Evolutionary conservation across 805 yeast genomes (phyloP), one percentile per base, ranked within the genome.

Genomic region (Teunomyces lycoperdinae): DNA sequence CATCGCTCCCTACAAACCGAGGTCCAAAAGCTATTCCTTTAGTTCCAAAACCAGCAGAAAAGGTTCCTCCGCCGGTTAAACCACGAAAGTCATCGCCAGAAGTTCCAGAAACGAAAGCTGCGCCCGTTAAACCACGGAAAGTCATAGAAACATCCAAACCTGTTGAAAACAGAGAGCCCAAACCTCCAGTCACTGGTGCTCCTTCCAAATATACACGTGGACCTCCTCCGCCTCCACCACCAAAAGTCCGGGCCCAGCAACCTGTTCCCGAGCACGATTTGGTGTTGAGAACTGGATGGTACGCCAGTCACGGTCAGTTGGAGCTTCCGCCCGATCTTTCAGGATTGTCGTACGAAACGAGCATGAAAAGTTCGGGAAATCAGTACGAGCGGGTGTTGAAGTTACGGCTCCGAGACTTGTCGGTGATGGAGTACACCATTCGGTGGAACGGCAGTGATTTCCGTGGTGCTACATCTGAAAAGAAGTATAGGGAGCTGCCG

Each of bases 251-350:
- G 5, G 57, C 55, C 2, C 58, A 57, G 1, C 49, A 62, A 8
- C 64, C 63, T 3, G 45, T 40, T 3, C 27, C 46, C 3, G n/a
- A 59, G 0, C 39, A 77, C 2, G 73, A 80, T 52, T 53, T 79
- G 30, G 76, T 79, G 41, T 59, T 79, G 3, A 45, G 58, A 0
- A 56, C 73, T 0, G 75, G 76, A 1, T 80, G 84, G 84, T 80
- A 68, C 59, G 66, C 74, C 0, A 57, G 64, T 10, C 55, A 60
- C 7, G 51, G 60, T 4, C 55, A 61, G 3, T 45, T 58, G 1
- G 40, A 53, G 46, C 51, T 77, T n/a, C 84, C 84, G 1, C 43
- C 50, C 9, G 61, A 61, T 40, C 59, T 80, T 3, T 43, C 57
- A 17, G 75, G 75, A 0, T 58, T 70, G 30, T 70, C 68, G 48